Conservation (phyloP, 495 filamentous ascomycete genomes). For the Saxophila tyrrhenica region DNA sequence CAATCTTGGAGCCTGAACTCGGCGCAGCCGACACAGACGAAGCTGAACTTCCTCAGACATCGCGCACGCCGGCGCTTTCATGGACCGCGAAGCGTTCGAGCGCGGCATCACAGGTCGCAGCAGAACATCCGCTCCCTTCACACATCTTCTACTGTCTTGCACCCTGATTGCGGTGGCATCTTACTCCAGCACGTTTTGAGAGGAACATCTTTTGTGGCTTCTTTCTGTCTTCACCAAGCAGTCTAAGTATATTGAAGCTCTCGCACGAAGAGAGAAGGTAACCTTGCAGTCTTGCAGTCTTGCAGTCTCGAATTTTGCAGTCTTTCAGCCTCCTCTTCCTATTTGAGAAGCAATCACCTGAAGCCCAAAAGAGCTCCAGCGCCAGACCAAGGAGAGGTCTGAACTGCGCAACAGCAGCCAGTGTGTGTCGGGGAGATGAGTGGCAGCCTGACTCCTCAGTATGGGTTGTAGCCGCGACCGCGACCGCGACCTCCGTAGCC, state of each 20-base stretch:
- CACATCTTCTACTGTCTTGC: background rate
- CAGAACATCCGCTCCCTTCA: background rate
- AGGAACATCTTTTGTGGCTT: conserved; percentile 7
- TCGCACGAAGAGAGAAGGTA: background rate
- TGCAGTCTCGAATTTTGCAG: conserved; percentile 7
- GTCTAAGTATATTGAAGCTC: conserved; percentile 3
- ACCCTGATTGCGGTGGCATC: background rate
- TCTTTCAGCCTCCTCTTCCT: conserved; percentile 4
- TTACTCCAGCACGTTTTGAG: conserved; percentile 10
- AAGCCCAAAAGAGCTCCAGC: too few species aligned
- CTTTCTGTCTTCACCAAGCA: conserved; percentile 6
- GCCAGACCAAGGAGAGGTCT: too few species aligned
- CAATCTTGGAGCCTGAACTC: background rate
- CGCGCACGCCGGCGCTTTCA: background rate
- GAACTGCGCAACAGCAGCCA: too few species aligned
- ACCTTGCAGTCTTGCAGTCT: background rate
- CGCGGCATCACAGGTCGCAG: background rate
- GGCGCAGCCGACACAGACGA: background rate
- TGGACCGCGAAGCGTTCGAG: background rate
- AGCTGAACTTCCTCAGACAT: background rate
- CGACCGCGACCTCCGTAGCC: conserved; percentile 23
- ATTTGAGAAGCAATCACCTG: too few species aligned
- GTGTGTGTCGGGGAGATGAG: too few species aligned
- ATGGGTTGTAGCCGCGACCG: conserved; percentile 22
- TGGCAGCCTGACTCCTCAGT: conserved; percentile 19